A percentile compares a stretch with the other conserved stretches of the same genome.
Evolutionary conservation across 2,329 filamentous ascomycete genomes (phyloP).

Genomic region (Mycocentrospora acerina): DNA sequence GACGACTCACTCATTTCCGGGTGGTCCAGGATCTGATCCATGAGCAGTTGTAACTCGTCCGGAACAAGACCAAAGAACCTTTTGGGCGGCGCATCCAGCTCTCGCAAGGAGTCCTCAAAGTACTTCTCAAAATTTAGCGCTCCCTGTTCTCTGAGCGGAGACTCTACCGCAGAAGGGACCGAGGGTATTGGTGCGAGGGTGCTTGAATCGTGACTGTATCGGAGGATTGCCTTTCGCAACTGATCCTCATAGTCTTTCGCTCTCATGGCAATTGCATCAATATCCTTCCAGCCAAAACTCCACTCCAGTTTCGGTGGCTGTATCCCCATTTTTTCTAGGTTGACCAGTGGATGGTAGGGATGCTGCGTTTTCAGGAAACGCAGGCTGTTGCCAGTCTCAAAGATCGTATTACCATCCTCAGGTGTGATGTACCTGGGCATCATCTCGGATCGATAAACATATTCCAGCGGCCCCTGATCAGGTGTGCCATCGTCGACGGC

Average conservation of each 20-base stretch:
- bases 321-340: slow-evolving; percentile 51
- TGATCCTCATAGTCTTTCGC: slow-evolving; percentile 56
- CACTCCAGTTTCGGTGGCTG: slow-evolving; percentile 63
- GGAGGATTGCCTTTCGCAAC: slow-evolving; percentile 32
- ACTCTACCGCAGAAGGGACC: neutral
- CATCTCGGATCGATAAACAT: slow-evolving; percentile 62
- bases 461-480: slow-evolving; percentile 50
- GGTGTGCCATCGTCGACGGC: slow-evolving; percentile 26
- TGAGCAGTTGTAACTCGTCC: slow-evolving; percentile 31
- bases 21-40: slow-evolving; percentile 18
- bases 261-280: slow-evolving; percentile 63
- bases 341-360: slow-evolving; percentile 67
- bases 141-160: slow-evolving; percentile 1
- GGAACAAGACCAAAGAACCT: slow-evolving; percentile 13
- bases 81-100: slow-evolving; percentile 28
- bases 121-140: slow-evolving; percentile 19
- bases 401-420: slow-evolving; percentile 71
- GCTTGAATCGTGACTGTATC: slow-evolving; percentile 17
- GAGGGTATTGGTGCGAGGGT: neutral
- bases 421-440: slow-evolving; percentile 71
- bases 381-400: slow-evolving; percentile 76
- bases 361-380: slow-evolving; percentile 71
- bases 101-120: slow-evolving; percentile 27
- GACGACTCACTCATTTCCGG: neutral
- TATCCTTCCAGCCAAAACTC: slow-evolving; percentile 71